phyloP scores from a whole-genome alignment of 805 yeast genomes.

The Diddensiella santjacobensis region DNA sequence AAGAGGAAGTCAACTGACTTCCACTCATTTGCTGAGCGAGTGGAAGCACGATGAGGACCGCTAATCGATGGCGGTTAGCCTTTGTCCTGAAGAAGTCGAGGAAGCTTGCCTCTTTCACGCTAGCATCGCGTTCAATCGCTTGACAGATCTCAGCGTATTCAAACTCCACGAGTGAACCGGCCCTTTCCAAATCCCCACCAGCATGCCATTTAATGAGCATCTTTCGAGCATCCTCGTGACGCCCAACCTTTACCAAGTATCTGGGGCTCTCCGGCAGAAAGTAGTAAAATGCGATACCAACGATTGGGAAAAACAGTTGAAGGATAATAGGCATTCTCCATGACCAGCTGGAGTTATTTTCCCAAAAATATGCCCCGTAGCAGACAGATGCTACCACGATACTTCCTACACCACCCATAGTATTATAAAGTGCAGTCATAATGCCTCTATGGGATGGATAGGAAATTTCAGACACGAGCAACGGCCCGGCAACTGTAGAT shows the following conservation, averaged over 20 bases:
- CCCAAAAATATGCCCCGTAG: constrained; percentile 48
- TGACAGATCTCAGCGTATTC: constrained; percentile 38
- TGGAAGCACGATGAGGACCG: constrained; percentile 45
- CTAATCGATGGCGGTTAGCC: constrained; percentile 47
- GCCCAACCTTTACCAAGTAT: constrained; percentile 66
- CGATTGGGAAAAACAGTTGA: constrained; percentile 10
- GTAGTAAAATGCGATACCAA: constrained; percentile 44
- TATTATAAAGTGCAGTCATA: constrained; percentile 58
- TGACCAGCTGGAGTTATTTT: not conserved
- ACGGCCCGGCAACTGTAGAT: constrained; percentile 61
- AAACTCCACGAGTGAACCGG: constrained; percentile 13
- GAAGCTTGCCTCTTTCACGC: constrained; percentile 26
- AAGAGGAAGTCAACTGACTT: constrained; percentile 41
- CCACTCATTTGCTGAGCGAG: constrained; percentile 61
- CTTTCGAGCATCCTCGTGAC: constrained; percentile 55
- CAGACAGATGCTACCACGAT: constrained; percentile 49
- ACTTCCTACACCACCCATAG: constrained; percentile 61
- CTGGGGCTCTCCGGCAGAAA: constrained; percentile 87
- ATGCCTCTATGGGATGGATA: constrained; percentile 55
- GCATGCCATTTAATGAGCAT: constrained; percentile 48
- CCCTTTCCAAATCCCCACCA: constrained; percentile 29
- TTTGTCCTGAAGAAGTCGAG: constrained; percentile 50
- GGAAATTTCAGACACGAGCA: constrained; percentile 56
- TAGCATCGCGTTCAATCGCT: constrained; percentile 34
- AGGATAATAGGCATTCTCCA: constrained; percentile 12